These are phyloP conservation scores for Chlorella sp. DNA, from an alignment of 139 green algal species.

Conservation along the genomic window DNA sequence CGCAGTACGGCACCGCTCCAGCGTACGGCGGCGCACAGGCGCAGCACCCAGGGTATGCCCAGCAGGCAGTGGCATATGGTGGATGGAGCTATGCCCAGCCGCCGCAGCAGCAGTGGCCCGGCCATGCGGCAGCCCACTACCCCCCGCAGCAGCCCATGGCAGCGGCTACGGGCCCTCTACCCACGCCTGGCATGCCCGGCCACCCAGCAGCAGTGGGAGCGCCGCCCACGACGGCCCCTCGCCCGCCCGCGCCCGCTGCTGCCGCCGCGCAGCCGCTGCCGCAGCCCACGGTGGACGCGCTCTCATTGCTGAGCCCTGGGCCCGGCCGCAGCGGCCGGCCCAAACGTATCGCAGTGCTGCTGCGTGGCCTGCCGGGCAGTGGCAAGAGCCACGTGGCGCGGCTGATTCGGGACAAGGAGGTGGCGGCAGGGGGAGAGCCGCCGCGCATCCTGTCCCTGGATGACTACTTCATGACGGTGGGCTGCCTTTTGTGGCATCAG, in stretches of 20 bases:
- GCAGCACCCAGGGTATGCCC: too few relatives aligned
- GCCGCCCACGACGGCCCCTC: not conserved
- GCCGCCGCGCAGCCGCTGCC: not conserved
- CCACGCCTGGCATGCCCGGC: not conserved
- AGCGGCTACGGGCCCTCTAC: too few relatives aligned
- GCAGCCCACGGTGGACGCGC: not conserved
- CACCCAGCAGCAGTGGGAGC: not conserved
- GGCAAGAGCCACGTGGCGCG: conserved; percentile 81
- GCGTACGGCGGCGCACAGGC: too few relatives aligned
- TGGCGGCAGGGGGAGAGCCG: conserved; percentile 58
- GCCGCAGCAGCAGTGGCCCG: too few relatives aligned
- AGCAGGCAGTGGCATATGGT: too few relatives aligned
- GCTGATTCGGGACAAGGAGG: conserved; percentile 75
- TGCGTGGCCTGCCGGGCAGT: conserved; percentile 81
- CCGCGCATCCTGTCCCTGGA: conserved; percentile 85
- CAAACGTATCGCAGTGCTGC: conserved; percentile 65
- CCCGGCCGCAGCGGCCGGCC: conserved; percentile 57
- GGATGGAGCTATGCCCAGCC: too few relatives aligned
- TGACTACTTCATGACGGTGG: conserved; percentile 88
- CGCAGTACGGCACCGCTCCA: too few relatives aligned
- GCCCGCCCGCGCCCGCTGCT: not conserved
- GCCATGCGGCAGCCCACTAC: too few relatives aligned
- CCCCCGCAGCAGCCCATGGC: too few relatives aligned
- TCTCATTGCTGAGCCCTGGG: not conserved
- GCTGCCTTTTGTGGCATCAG: too few relatives aligned